Base-by-base conservation (phyloP, 2,329 filamentous ascomycete species). In the Amauroascus niger region DNA sequence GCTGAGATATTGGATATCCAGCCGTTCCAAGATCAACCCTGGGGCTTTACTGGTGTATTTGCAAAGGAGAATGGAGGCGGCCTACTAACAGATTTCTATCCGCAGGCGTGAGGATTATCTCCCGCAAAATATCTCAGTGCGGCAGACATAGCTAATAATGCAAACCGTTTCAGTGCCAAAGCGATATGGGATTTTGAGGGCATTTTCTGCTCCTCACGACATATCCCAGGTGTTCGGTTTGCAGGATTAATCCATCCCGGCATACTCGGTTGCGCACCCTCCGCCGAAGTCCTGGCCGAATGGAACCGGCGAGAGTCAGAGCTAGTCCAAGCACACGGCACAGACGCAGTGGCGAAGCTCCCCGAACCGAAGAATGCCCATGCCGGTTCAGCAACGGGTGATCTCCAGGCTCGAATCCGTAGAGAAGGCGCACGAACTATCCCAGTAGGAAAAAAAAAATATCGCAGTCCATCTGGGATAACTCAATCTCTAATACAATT, bases 1-100 rank as follows among this genome's bases (percentile, higher is more conserved):
- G 86, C 95, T 6, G 88, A 95, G 67, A 95, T 95, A 59, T 88
- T 91, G 68, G 90, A 96, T 63, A 87, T 95, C 0, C 88, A 96
- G 71, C 90, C 90, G 0, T 82, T 95, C 59, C 77, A 91, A 58
- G 82, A 93, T 28, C 81, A 85, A 54, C 88, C 88, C 0, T 95
- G 90, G 90, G 90, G 90, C 0, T 95, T 95, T 67, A 91, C 87
- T 0, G 88, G 88, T 7, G 71, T 93, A 4, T 95, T 96, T 63
- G 77, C 84, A 52, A 83, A 81, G 59, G 72, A 82, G 14, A 95
- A 95, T 62, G 90, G 90, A 5, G 90, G 90, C 7, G 89, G 90
- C 0, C 95, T 95, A 60, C 70, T 95, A 11, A 88, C 95, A 59
- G 87, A 94, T 65, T 77, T 88, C 26, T 96, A 94, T 62, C 89